Evolutionary conservation across 306 rosid species (phyloP).

Genomic region (Heteromeles arbutifolia): DNA sequence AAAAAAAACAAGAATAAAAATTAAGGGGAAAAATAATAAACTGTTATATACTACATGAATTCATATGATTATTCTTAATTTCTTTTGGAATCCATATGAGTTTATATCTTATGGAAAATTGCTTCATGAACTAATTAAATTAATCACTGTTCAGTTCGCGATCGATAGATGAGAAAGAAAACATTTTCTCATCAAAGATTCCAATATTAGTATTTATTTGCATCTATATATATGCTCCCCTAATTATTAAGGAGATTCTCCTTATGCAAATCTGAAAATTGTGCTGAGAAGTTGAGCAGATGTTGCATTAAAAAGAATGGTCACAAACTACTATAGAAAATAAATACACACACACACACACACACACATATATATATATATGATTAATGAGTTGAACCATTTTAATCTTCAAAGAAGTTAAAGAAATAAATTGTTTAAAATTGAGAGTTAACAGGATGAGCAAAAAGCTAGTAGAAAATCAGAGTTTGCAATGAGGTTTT

Average conservation of each 20-base stretch:
- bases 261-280: neutral
- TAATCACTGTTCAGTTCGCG: neutral
- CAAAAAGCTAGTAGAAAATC: neutral
- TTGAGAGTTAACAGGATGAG: neutral
- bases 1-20: neutral
- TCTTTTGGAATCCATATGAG: neutral
- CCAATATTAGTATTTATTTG: neutral
- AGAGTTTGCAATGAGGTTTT: neutral
- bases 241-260: neutral
- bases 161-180: neutral
- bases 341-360: too few species aligned
- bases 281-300: neutral
- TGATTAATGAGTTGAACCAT: neutral
- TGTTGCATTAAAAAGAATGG: neutral
- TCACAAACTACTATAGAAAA: neutral
- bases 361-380: too few species aligned
- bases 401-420: neutral
- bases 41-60: neutral
- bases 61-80: neutral
- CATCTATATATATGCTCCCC: neutral
- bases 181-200: neutral
- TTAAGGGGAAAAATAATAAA: neutral
- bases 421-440: neutral
- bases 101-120: neutral
- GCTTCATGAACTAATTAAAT: neutral